Base-by-base conservation (phyloP, 768 basidiomycete genomes). In the Hygrocybe coccinea region DNA sequence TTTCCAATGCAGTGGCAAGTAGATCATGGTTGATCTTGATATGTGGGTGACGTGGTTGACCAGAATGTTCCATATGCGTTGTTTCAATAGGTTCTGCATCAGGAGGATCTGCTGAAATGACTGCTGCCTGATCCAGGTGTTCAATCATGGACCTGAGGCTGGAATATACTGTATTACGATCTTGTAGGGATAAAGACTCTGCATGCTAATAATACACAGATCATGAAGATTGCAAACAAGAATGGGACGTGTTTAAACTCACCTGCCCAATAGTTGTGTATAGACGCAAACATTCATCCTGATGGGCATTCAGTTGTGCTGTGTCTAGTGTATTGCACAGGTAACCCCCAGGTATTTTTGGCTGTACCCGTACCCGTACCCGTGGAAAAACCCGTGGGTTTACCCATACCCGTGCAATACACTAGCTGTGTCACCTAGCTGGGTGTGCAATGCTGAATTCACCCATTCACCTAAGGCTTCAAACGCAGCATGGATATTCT, bases 11-110 rank as follows among this genome's bases (percentile, higher is more conserved):
- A 43, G 56, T 44, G n/a, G 52, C 35, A 1, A 70, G 61, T 33
- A 71, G 59, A 3, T 60, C 46, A 3, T 56, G 59, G 34, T 73
- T 63, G 24, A 71, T 69, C 6, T 64, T 55, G 4, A 68, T 58
- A 4, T 60, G 47, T 1, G 70, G 71, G 1, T 64, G 61, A 3
- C 70, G 69, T 29, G 25, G 57, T 5, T 33, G 17, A 1, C 61
- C 61, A 19, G 65, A 60, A 7, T 19, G 34, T 2, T 48, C 22
- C 0, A 17, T 37, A 8, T 50, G 17, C 1, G 46, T 33, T 33
- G 36, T 43, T 25, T 39, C 21, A n/a, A 51, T 19, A 25, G 44
- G 34, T 37, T 48, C 2, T 8, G 7, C 19, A 22, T 59, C 56
- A 15, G 59, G 22, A 4, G 49, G 59, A 34, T 60, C 59, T 12